These are phyloP conservation scores for Acrodontium crateriforme DNA, from an alignment of 2,329 filamentous ascomycete species.

Conservation along the genomic window DNA sequence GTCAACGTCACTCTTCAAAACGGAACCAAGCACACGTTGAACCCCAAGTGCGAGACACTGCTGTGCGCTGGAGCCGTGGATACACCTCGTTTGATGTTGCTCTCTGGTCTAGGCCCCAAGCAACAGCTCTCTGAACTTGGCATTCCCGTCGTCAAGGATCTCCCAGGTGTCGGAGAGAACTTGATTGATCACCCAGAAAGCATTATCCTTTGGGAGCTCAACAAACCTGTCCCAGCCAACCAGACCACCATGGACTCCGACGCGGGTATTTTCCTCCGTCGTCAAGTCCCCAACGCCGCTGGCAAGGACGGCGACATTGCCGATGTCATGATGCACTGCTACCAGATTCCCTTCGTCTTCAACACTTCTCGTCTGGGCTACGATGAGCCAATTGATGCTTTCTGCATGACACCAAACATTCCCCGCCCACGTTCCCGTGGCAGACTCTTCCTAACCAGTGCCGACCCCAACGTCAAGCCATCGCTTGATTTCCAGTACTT, in stretches of 20 bases:
- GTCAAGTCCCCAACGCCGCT: conserved; percentile 56
- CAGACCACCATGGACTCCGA: conserved; percentile 89
- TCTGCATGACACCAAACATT: conserved; percentile 91
- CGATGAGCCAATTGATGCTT: conserved; percentile 57
- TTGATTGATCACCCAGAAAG: conserved; percentile 51
- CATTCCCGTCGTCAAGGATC: conserved; percentile 43
- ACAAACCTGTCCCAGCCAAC: conserved; percentile 60
- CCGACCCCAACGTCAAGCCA: conserved; percentile 64
- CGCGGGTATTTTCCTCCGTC: conserved; percentile 74
- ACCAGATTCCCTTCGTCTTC: conserved; percentile 82
- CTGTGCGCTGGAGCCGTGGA: conserved; percentile 70
- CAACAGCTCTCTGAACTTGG: conserved; percentile 32
- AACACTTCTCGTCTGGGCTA: conserved; percentile 72
- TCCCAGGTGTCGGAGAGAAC: conserved; percentile 51
- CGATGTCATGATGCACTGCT: conserved; percentile 94
- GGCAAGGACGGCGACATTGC: conserved; percentile 59
- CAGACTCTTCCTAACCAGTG: conserved; percentile 60
- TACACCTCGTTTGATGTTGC: conserved; percentile 53
- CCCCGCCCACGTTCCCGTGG: conserved; percentile 68
- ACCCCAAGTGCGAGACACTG: conserved; percentile 61
- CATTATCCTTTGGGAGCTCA: conserved; percentile 66
- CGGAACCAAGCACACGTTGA: conserved; percentile 40
- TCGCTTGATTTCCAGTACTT: conserved; percentile 83
- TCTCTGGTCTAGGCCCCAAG: conserved; percentile 37
- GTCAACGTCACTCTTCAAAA: conserved; percentile 54